These are phyloP conservation scores for Fusarium longipes DNA, from an alignment of 2,329 filamentous ascomycete genomes.

Conservation along the genomic window DNA sequence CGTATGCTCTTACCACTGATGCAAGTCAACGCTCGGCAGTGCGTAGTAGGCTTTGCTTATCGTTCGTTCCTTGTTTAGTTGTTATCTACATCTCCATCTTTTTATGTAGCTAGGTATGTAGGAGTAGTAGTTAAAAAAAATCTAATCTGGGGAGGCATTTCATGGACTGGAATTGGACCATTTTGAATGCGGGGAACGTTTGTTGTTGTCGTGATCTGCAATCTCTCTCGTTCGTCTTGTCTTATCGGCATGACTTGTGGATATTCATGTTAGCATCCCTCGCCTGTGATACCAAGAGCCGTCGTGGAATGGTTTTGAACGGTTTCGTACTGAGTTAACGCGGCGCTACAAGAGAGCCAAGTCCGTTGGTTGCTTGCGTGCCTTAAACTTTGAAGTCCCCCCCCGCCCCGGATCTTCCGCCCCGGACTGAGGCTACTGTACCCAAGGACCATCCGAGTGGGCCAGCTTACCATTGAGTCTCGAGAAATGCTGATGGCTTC, in stretches of 20 bases:
- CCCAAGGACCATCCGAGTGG: conserved; percentile 1
- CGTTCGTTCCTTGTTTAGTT: not conserved
- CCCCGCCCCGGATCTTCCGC: conserved; percentile 38
- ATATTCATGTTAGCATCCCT: not conserved
- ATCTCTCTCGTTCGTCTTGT: conserved; percentile 13
- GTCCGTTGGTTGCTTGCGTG: not conserved
- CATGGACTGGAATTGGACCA: conserved; percentile 27
- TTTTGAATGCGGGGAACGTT: conserved; percentile 28
- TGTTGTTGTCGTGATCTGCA: conserved; percentile 16
- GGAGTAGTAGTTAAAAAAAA: no score
- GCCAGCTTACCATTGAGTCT: conserved; percentile 28
- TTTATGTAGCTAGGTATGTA: no score
- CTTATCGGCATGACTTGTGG: conserved; percentile 17
- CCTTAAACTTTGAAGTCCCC: conserved; percentile 30
- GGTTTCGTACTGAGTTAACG: not conserved
- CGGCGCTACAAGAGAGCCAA: not conserved
- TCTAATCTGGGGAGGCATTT: conserved; percentile 16
- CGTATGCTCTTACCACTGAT: conserved; percentile 9
- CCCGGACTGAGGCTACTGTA: conserved; percentile 28
- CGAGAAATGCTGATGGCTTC: conserved; percentile 8
- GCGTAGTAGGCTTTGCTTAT: not conserved
- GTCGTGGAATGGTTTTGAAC: not conserved
- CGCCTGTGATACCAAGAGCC: not conserved
- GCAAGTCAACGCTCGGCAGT: conserved; percentile 23
- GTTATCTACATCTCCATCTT: conserved; percentile 25